These are phyloP conservation scores for Coemansia biformis DNA, from an alignment of 192 early-diverging fungal species.

Conservation along the genomic window DNA sequence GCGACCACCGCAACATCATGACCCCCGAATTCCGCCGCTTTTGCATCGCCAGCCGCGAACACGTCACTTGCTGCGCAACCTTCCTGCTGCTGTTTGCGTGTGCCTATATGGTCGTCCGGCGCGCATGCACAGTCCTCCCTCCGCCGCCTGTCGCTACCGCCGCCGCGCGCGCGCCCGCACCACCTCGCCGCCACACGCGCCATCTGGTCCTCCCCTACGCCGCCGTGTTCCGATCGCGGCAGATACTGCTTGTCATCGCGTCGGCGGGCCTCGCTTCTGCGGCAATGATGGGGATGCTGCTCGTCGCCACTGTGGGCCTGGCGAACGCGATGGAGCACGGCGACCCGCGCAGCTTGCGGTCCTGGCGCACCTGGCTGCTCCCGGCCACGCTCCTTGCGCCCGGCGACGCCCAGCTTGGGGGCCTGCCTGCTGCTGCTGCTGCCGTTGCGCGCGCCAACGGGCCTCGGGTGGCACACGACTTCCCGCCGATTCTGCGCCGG, in stretches of 20 bases:
- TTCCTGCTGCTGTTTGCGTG: constrained; percentile 29
- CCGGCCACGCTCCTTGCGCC: constrained; percentile 35
- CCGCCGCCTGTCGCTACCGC: neutral
- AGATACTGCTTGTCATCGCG: constrained; percentile 28
- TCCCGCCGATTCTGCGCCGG: constrained; percentile 40
- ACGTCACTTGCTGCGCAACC: constrained; percentile 30
- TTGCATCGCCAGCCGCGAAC: constrained; percentile 41
- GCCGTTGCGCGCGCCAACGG: neutral
- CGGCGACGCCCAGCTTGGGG: constrained; percentile 6
- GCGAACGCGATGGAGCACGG: constrained; percentile 48
- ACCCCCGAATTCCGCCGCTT: constrained; percentile 44
- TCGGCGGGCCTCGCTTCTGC: constrained; percentile 37
- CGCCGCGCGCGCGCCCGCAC: no score
- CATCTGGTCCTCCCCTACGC: constrained; percentile 32
- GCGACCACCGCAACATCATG: constrained; percentile 49
- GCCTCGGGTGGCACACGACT: constrained; percentile 38
- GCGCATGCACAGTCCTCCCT: constrained; percentile 13
- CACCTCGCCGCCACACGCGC: no score
- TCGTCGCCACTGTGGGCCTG: constrained; percentile 30
- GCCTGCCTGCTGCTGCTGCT: neutral
- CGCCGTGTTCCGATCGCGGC: constrained; percentile 31
- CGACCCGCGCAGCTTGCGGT: constrained; percentile 13
- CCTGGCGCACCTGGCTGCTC: constrained; percentile 47
- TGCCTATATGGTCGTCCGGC: constrained; percentile 27
- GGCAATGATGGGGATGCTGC: constrained; percentile 22